Evolutionary conservation across 2,329 filamentous ascomycete species (phyloP), one percentile per base, ranked within the genome.

Genomic region (Periconia digitata): DNA sequence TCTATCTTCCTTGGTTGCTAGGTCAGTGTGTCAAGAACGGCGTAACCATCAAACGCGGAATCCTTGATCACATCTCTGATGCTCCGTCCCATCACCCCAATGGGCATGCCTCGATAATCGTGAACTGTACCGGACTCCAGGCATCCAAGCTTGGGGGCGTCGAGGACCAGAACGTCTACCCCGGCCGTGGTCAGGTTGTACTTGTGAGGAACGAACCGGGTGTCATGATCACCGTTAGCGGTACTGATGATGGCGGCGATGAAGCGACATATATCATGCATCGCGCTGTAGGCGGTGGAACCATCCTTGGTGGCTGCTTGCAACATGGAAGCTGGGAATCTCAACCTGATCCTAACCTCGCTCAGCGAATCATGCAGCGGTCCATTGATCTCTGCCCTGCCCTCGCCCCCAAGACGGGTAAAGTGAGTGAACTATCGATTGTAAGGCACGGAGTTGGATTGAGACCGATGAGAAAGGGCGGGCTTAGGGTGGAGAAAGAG

Each of bases 1-100:
- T 96, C 49, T 97, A 96, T 72, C 83, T 96, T 2, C 84, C 89
- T 3, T 96, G 89, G 84, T 84, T 97, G 0, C 76, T 89, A 0
- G 87, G 89, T 0, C 86, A 94, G 73, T 95, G 90, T 68, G 78
- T 88, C 22, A 84, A 83, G 59, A 82, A 84, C 47, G 89, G 90
- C 22, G 87, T 89, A 6, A 76, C 83, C 1, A 75, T 79, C 51
- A 72, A 70, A 29, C 66, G 76, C 23, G 73, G 70, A 36, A 66
- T 74, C 20, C 66, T 75, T 40, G 72, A 74, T n/a, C 88, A 96
- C 68, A 81, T 97, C 49, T 72, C 77, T 0, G 87, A 95, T 36
- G 90, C 90, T 0, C 76, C 81, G 1, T 60, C 63, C 0, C 84
- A 88, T 63, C 78, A 84, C 58, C 74, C 77, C 1, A 80, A 82